These are phyloP conservation scores for Albifimbria verrucaria DNA, from an alignment of 2,329 filamentous ascomycete genomes.

Conservation along the genomic window DNA sequence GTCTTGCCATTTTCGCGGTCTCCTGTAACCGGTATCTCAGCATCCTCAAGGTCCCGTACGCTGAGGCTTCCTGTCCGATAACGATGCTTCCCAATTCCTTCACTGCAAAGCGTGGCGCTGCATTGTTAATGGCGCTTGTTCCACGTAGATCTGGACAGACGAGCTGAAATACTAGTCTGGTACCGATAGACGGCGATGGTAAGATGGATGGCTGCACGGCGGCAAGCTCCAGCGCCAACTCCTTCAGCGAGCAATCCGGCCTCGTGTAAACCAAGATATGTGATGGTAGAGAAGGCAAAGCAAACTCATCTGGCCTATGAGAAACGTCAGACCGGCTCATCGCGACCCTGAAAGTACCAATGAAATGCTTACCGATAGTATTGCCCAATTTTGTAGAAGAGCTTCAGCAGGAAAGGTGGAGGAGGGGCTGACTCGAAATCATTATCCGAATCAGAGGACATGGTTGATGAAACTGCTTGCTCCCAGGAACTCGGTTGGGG, in stretches of 20 bases:
- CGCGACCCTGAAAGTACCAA: not conserved
- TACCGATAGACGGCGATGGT: conserved; percentile 72
- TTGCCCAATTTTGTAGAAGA: conserved; percentile 74
- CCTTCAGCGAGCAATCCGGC: conserved; percentile 74
- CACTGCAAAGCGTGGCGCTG: conserved; percentile 59
- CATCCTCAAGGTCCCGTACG: conserved; percentile 36
- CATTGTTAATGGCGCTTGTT: conserved; percentile 19
- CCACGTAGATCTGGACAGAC: conserved; percentile 72
- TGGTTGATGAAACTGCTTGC: too few species aligned
- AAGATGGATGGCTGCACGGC: conserved; percentile 63
- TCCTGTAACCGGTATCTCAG: conserved; percentile 27
- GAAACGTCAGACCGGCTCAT: not conserved
- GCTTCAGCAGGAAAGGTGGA: conserved; percentile 73
- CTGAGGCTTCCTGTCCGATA: conserved; percentile 57
- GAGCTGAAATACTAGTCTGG: conserved; percentile 81
- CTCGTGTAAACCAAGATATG: conserved; percentile 84
- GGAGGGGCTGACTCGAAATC: conserved; percentile 13
- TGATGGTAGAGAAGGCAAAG: conserved; percentile 54
- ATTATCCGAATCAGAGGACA: not conserved
- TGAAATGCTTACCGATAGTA: conserved; percentile 59
- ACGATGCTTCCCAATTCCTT: conserved; percentile 84
- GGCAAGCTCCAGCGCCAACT: conserved; percentile 75
- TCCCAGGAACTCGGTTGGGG: too few species aligned
- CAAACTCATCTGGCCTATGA: conserved; percentile 68
- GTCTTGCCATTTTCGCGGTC: conserved; percentile 68